Evolutionary conservation across 2,329 filamentous ascomycete species (phyloP).

Genomic region (Bipolaris oryzae): DNA sequence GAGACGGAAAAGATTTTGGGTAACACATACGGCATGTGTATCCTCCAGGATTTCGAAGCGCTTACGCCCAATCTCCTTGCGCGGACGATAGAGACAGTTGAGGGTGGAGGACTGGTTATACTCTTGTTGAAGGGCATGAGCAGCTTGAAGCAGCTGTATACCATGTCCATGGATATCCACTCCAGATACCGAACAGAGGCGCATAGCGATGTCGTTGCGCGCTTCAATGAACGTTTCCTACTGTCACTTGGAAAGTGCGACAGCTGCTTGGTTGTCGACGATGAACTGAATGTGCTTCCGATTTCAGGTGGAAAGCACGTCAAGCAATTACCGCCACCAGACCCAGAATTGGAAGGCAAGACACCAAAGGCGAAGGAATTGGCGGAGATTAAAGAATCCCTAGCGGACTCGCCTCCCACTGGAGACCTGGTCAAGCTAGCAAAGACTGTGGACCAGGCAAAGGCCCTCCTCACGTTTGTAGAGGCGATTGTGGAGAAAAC

Average conservation of each 20-base stretch:
- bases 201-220: conserved; percentile 89
- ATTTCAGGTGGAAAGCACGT: conserved; percentile 96
- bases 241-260: conserved; percentile 94
- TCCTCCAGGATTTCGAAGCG: conserved; percentile 96
- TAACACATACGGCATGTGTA: conserved; percentile 98
- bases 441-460: conserved; percentile 92
- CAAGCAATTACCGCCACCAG: conserved; percentile 76
- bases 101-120: conserved; percentile 90
- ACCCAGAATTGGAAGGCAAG: conserved; percentile 74
- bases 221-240: conserved; percentile 98
- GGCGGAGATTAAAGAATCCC: conserved; percentile 82
- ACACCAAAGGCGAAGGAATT: conserved; percentile 75
- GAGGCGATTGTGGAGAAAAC: conserved; percentile 97
- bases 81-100: conserved; percentile 94
- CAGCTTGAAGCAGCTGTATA: conserved; percentile 96
- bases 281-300: conserved; percentile 95
- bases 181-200: conserved; percentile 95
- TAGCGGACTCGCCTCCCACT: conserved; percentile 84
- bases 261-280: conserved; percentile 92
- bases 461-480: conserved; percentile 94
- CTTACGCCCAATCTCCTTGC: conserved; percentile 96
- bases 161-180: conserved; percentile 96
- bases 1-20: conserved; percentile 98
- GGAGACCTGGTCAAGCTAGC: conserved; percentile 84
- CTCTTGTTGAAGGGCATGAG: conserved; percentile 94